These are phyloP conservation scores for Saccharomycopsis vini DNA, from an alignment of 805 yeast species.

Conservation along the genomic window DNA sequence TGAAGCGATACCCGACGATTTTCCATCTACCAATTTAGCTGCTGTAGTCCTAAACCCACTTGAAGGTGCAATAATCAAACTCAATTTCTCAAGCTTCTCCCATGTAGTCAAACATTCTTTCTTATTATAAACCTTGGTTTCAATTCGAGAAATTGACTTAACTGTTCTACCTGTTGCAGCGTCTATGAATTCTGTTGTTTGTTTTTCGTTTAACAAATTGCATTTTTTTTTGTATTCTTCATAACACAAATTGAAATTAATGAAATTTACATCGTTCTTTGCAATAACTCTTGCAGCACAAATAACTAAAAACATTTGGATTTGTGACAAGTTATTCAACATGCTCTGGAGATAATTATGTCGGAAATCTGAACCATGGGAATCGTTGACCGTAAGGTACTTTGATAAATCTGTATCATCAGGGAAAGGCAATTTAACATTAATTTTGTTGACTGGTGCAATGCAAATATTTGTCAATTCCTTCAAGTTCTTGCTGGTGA, in stretches of 20 bases:
- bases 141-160: slow-evolving; percentile 20
- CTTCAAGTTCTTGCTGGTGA: slow-evolving; percentile 29
- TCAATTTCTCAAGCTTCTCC: slow-evolving; percentile 56
- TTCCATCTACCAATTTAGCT: too few relatives aligned
- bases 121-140: slow-evolving; percentile 50
- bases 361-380: slow-evolving; percentile 23
- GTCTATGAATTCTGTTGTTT: slow-evolving; percentile 25
- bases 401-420: slow-evolving; percentile 15
- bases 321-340: slow-evolving; percentile 41
- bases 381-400: slow-evolving; percentile 18
- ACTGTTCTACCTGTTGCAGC: neutral
- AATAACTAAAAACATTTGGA: slow-evolving; percentile 63
- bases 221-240: slow-evolving; percentile 63
- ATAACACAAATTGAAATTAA: slow-evolving; percentile 69
- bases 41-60: neutral
- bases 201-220: slow-evolving; percentile 33
- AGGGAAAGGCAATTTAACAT: slow-evolving; percentile 22
- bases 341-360: slow-evolving; percentile 12
- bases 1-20: too few relatives aligned
- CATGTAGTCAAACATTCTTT: slow-evolving; percentile 59
- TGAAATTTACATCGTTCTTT: slow-evolving; percentile 46
- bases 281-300: slow-evolving; percentile 66
- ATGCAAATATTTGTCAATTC: slow-evolving; percentile 29
- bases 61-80: slow-evolving; percentile 32
- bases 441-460: slow-evolving; percentile 25